Evolutionary conservation across 176 grass and related monocot species (phyloP).

Genomic region (Elymus sibiricus): DNA sequence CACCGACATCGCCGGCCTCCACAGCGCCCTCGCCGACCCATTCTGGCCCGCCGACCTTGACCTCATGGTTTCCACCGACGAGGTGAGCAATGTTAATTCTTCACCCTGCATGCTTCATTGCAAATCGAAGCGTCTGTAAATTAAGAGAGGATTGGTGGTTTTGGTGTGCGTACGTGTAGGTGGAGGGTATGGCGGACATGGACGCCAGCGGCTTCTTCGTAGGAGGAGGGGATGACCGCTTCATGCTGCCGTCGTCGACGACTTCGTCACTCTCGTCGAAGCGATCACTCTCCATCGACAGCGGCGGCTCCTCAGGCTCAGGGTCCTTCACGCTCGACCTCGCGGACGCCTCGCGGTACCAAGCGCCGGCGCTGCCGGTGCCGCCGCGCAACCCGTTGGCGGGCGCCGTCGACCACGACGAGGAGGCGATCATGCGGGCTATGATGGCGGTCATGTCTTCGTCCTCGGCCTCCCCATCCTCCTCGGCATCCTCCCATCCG

Average conservation of each 20-base stretch:
- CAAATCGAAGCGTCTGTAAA: not conserved
- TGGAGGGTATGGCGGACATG: slow-evolving; percentile 18
- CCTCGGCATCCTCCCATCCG: slow-evolving; percentile 40
- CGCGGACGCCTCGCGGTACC: not conserved
- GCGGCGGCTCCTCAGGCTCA: slow-evolving; percentile 41
- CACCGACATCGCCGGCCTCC: slow-evolving; percentile 12
- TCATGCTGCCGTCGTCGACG: not conserved
- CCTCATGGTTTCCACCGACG: not conserved
- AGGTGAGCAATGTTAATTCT: not conserved
- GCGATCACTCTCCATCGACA: slow-evolving; percentile 54
- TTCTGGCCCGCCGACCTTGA: slow-evolving; percentile 35
- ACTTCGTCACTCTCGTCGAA: slow-evolving; percentile 42
- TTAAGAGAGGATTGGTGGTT: not conserved
- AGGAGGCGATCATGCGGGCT: slow-evolving; percentile 58
- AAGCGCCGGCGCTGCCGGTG: not conserved
- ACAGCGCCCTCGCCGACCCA: not conserved
- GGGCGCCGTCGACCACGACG: slow-evolving; percentile 12
- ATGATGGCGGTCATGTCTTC: slow-evolving; percentile 90
- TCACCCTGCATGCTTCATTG: not conserved
- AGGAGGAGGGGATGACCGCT: not conserved
- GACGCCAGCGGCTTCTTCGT: slow-evolving; percentile 18
- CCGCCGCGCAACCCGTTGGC: not conserved
- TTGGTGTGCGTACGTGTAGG: not conserved
- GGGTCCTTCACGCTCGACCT: slow-evolving; percentile 25
- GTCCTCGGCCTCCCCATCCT: slow-evolving; percentile 51